These are phyloP conservation scores for Fusarium tjaetaba DNA, from an alignment of 2,329 filamentous ascomycete genomes.

Conservation along the genomic window DNA sequence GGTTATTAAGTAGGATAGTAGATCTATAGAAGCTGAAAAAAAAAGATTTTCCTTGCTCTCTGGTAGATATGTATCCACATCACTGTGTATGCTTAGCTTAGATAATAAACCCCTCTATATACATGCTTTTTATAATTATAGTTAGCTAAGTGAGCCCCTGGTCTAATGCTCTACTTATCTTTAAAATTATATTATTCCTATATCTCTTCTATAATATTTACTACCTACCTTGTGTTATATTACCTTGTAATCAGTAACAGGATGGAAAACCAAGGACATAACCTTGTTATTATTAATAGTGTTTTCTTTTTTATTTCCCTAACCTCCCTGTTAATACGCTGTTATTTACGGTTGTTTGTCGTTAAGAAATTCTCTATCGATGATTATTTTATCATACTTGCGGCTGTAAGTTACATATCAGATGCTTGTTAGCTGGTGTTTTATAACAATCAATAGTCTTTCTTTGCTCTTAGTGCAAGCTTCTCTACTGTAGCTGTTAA, in stretches of 20 bases:
- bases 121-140: background rate
- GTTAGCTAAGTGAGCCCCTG: too few species aligned
- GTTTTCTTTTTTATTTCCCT: background rate
- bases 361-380: background rate
- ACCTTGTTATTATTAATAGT: fast-evolving
- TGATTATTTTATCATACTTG: background rate
- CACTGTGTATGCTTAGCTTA: background rate
- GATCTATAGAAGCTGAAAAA: background rate
- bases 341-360: fast-evolving
- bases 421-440: too few species aligned
- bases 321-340: fast-evolving
- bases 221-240: fast-evolving
- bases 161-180: too few species aligned
- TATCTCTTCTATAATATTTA: background rate
- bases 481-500: background rate
- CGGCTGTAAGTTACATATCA: background rate
- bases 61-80: background rate
- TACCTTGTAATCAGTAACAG: fast-evolving
- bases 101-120: background rate
- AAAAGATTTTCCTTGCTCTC: background rate
- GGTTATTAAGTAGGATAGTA: background rate
- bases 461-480: background rate
- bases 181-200: too few species aligned
- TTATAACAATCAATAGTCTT: background rate
- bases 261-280: background rate